Conservation (phyloP, 1,284 basidiomycete genomes). For the Naganishia cerealis region DNA sequence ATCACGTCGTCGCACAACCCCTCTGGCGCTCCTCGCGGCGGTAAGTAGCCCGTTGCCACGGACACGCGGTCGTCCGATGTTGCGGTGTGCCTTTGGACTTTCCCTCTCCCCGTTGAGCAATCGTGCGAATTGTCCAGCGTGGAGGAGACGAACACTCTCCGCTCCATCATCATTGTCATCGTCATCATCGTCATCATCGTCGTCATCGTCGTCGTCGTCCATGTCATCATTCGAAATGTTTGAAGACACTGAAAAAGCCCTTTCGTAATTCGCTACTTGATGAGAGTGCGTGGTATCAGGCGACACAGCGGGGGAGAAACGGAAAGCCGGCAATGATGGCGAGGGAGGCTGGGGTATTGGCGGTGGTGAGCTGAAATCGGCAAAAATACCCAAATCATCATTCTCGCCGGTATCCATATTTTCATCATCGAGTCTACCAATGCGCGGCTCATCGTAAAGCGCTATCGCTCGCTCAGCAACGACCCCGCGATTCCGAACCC, state of each 20-base stretch:
- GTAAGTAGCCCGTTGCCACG: constrained; percentile 3
- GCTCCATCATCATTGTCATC: constrained; percentile 17
- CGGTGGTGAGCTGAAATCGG: not conserved
- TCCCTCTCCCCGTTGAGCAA: constrained; percentile 13
- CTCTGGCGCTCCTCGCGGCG: constrained; percentile 13
- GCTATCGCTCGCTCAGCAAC: not conserved
- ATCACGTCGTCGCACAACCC: not conserved
- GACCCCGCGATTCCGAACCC: not conserved
- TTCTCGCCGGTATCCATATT: constrained; percentile 31
- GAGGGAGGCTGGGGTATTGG: not conserved
- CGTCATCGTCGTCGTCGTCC: not conserved
- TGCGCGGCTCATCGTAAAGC: not conserved
- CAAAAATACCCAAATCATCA: constrained; percentile 29
- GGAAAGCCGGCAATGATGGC: not conserved
- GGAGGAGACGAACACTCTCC: constrained; percentile 11
- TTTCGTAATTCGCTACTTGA: not conserved
- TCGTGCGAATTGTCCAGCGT: constrained; percentile 5
- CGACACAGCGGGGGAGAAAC: not conserved
- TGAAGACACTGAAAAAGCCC: not conserved
- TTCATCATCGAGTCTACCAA: not conserved
- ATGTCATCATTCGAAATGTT: not conserved
- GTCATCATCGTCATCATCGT: not conserved
- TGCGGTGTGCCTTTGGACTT: not conserved
- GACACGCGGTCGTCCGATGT: not conserved
- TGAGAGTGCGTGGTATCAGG: not conserved